Evolutionary conservation across 805 yeast species (phyloP).

Genomic region (Pichia heedii): DNA sequence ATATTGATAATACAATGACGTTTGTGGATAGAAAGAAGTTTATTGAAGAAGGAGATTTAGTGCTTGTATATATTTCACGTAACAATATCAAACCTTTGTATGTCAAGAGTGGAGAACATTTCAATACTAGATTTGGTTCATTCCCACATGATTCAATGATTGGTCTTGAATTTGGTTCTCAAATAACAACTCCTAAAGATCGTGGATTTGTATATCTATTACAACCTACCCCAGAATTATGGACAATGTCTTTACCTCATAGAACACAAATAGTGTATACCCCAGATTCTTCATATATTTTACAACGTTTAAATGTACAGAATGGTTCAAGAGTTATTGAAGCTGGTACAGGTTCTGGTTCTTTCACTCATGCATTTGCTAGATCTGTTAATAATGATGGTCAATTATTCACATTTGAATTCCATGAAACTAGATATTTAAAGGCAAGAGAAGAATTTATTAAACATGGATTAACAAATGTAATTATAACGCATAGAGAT

Average conservation of each 20-base stretch:
- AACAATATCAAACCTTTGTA: slow-evolving; percentile 68
- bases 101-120: slow-evolving; percentile 46
- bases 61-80: slow-evolving; percentile 77
- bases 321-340: slow-evolving; percentile 79
- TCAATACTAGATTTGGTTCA: slow-evolving; percentile 84
- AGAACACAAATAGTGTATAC: slow-evolving; percentile 97
- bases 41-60: slow-evolving; percentile 83
- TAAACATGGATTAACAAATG: slow-evolving; percentile 54
- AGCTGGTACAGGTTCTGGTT: slow-evolving; percentile 97
- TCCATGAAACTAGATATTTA: slow-evolving; percentile 72
- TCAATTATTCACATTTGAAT: slow-evolving; percentile 75
- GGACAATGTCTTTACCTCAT: slow-evolving; percentile 95
- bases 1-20: slow-evolving; percentile 12
- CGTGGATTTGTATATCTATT: slow-evolving; percentile 80
- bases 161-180: slow-evolving; percentile 76
- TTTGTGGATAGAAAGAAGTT: slow-evolving; percentile 43
- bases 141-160: slow-evolving; percentile 82
- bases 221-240: slow-evolving; percentile 89
- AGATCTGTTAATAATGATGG: slow-evolving; percentile 62
- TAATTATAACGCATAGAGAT: slow-evolving; percentile 79
- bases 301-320: slow-evolving; percentile 67
- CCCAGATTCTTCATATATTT: slow-evolving; percentile 86
- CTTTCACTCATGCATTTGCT: slow-evolving; percentile 87
- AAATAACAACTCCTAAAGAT: slow-evolving; percentile 61
- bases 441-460: slow-evolving; percentile 76